These are phyloP conservation scores for Abelmoschus esculentus DNA, from an alignment of 345 rosid species.

Conservation along the genomic window DNA sequence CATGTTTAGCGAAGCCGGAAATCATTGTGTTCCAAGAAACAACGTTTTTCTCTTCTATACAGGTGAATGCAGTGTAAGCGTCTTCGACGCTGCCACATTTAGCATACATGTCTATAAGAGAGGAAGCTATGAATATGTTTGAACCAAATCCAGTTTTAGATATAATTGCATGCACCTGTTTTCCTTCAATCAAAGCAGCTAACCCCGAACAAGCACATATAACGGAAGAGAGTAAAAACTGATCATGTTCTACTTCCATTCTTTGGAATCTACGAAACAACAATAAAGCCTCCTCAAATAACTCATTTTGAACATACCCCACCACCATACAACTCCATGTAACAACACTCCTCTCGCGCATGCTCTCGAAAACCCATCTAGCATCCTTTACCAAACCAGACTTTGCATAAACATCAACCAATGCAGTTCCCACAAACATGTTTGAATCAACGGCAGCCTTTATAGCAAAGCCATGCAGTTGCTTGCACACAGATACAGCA, in stretches of 20 bases:
- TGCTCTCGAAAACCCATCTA: slow-evolving; percentile 39
- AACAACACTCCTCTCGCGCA: slow-evolving; percentile 58
- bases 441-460: slow-evolving; percentile 44
- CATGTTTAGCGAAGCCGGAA: slow-evolving; percentile 69
- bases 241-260: slow-evolving; percentile 30
- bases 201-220: too few relatives aligned
- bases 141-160: neutral
- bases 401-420: slow-evolving; percentile 77
- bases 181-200: neutral
- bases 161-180: neutral
- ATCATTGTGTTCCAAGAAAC: slow-evolving; percentile 76
- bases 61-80: slow-evolving; percentile 46
- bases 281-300: slow-evolving; percentile 58
- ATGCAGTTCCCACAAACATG: slow-evolving; percentile 59
- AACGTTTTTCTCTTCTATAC: slow-evolving; percentile 37
- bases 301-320: slow-evolving; percentile 64
- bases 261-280: slow-evolving; percentile 36
- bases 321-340: slow-evolving; percentile 66
- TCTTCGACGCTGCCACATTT: slow-evolving; percentile 45
- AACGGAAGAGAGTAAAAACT: too few relatives aligned
- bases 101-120: neutral
- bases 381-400: slow-evolving; percentile 51
- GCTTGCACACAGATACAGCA: slow-evolving; percentile 40
- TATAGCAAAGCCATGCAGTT: slow-evolving; percentile 54
- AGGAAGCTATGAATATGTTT: neutral